These are phyloP conservation scores for Nowakowskiella sp. DNA, from an alignment of 192 early-diverging fungal genomes.

Conservation along the genomic window DNA sequence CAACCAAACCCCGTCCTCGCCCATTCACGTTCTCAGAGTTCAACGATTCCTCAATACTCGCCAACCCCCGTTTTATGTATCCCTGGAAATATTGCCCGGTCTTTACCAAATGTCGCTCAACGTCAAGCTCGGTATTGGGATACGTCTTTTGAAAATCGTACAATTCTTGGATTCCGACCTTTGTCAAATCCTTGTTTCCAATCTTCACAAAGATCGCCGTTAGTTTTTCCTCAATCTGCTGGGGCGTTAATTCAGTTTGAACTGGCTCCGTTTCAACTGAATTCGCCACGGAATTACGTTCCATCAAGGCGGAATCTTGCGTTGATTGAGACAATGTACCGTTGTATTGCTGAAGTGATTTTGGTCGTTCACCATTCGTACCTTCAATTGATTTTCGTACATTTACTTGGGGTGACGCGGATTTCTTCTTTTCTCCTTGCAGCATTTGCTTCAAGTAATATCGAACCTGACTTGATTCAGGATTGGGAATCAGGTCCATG, in stretches of 20 bases:
- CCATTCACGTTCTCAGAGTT: slow-evolving; percentile 17
- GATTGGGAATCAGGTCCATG: slow-evolving; percentile 53
- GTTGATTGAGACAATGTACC: slow-evolving; percentile 2
- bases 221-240: slow-evolving; percentile 57
- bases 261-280: not conserved
- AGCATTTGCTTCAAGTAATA: slow-evolving; percentile 35
- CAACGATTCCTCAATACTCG: slow-evolving; percentile 45
- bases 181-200: slow-evolving; percentile 55
- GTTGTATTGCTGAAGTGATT: slow-evolving; percentile 2
- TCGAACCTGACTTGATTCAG: slow-evolving; percentile 42
- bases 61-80: slow-evolving; percentile 64
- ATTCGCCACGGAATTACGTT: not conserved
- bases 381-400: slow-evolving; percentile 5
- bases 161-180: slow-evolving; percentile 65
- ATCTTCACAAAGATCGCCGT: slow-evolving; percentile 68
- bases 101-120: slow-evolving; percentile 50
- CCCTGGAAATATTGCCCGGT: slow-evolving; percentile 65
- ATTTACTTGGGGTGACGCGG: not conserved
- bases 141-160: slow-evolving; percentile 69
- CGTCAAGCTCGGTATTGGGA: slow-evolving; percentile 52
- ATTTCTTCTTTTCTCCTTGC: slow-evolving; percentile 10
- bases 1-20: slow-evolving; percentile 12
- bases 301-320: slow-evolving; percentile 3
- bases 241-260: too few species aligned
- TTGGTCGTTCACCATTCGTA: slow-evolving; percentile 17